Percentiles rank a stretch among this genome's conserved stretches.
phyloP scores from a whole-genome alignment of 2,329 filamentous ascomycete species.

The Hirsutella thompsonii region DNA sequence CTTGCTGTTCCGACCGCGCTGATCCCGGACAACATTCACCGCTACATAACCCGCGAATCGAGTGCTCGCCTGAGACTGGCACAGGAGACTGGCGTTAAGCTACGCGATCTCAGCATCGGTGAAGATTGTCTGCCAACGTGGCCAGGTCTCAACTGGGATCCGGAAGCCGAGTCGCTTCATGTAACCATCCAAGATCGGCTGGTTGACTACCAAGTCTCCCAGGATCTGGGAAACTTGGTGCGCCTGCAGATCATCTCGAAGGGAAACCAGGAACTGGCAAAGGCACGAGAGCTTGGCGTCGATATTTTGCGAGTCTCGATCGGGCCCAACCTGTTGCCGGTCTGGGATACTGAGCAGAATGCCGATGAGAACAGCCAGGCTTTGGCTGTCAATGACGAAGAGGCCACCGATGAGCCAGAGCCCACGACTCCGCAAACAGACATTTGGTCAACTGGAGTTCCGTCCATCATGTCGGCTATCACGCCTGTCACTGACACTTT shows the following conservation, averaged over 20 bases:
- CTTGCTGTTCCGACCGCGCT: slow-evolving; percentile 10
- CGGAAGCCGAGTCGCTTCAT: slow-evolving; percentile 11
- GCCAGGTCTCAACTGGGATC: slow-evolving; percentile 12
- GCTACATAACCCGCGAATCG: slow-evolving; percentile 9
- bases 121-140: slow-evolving; percentile 17
- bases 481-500: slow-evolving; percentile 1
- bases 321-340: slow-evolving; percentile 14
- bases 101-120: slow-evolving; percentile 12
- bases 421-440: background rate
- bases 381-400: background rate
- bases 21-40: slow-evolving; percentile 9
- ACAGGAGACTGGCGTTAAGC: slow-evolving; percentile 1
- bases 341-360: slow-evolving; percentile 9
- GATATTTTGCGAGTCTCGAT: slow-evolving; percentile 10
- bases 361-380: background rate
- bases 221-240: slow-evolving; percentile 8
- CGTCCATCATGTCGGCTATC: background rate
- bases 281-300: slow-evolving; percentile 12
- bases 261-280: slow-evolving; percentile 11
- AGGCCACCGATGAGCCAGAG: background rate
- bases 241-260: slow-evolving; percentile 11
- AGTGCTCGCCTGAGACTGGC: slow-evolving; percentile 13
- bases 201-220: slow-evolving; percentile 6
- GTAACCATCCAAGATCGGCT: slow-evolving; percentile 12
- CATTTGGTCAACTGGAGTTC: background rate